Base-by-base conservation (phyloP, 371 early-diverging fungal genomes). In the Mucor saturninus region DNA sequence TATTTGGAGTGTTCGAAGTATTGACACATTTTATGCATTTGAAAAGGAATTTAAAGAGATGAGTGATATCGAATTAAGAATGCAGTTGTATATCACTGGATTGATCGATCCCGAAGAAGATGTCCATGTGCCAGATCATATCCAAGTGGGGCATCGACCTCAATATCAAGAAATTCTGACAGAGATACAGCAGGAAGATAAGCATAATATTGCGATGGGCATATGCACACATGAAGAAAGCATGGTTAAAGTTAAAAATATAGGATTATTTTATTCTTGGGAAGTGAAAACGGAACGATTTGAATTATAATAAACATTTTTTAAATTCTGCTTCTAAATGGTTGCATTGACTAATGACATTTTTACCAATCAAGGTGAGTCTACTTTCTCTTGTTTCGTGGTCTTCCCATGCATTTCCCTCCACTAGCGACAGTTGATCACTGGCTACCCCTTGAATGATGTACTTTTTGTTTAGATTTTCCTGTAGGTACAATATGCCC, bases 151-250 rank as follows among this genome's bases (percentile, higher is more conserved):
- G 51, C 21, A 38, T 7, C 45, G 48, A 39, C 60, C 60, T n/a
- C n/a, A 59, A 11, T 65, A 59, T 32, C 5, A 32, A n/a, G 13
- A 9, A 2, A 56, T 71, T 29, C 29, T 76, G 10, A 26, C 21
- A n/a, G 8, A 56, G 63, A 28, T 46, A 71, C 10, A 52, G 58
- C 9, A 39, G 53, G 9, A 5, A 29, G 10, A 43, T 49, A 8
- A 46, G 62, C 21, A 21, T 21, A 30, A 45, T 58, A 45, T 54
- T 0, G 72, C 53, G 6, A 40, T 80, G 37, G 76, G 75, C 30
- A 37, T 76, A 4, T 80, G 80, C 54, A 74, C 80, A 0, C 72
- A 76, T 60, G 61, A 71, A 39, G 68, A 56, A 26, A 73, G 72
- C 11, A 63, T 56, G 64, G 64, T 51, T 30, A 65, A 46, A 54